These are phyloP conservation scores for Furcasterigmium sp. DNA, from an alignment of 2,329 filamentous ascomycete genomes.

Conservation along the genomic window DNA sequence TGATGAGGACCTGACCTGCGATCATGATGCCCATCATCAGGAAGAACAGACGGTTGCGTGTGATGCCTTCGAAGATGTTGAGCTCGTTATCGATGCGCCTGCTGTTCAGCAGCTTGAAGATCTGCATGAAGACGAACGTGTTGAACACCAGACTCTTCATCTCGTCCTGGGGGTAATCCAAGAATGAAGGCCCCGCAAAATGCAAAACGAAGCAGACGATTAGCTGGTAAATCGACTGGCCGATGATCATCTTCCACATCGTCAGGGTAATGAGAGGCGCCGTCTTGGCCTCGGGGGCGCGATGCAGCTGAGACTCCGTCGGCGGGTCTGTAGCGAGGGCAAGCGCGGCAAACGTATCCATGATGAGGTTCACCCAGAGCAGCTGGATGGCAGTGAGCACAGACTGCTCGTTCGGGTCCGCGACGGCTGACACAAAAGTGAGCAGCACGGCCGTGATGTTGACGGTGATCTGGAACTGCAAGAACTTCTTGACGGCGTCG, in stretches of 20 bases:
- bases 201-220: conserved; percentile 67
- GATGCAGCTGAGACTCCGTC: conserved; percentile 60
- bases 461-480: conserved; percentile 64
- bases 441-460: conserved; percentile 77
- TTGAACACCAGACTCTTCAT: conserved; percentile 72
- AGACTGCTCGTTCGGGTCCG: conserved; percentile 55
- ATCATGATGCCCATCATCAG: conserved; percentile 66
- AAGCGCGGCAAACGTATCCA: conserved; percentile 79
- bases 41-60: conserved; percentile 65
- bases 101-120: conserved; percentile 74
- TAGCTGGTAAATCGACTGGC: conserved; percentile 73
- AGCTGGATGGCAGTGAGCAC: conserved; percentile 75
- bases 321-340: conserved; percentile 72
- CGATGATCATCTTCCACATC: conserved; percentile 91
- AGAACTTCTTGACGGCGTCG: conserved; percentile 59
- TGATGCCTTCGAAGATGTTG: conserved; percentile 69
- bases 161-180: conserved; percentile 37
- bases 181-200: conserved; percentile 45
- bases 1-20: conserved; percentile 65
- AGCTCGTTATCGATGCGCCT: conserved; percentile 70
- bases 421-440: conserved; percentile 73
- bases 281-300: conserved; percentile 70
- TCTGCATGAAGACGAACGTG: conserved; percentile 81
- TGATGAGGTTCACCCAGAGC: conserved; percentile 80
- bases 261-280: conserved; percentile 67